A percentile compares a stretch with the other conserved stretches of the same genome.
Evolutionary conservation across 225 moss, liverwort and hornwort species (phyloP).

Genomic region (Bryoerythrophyllum caledonicum): DNA sequence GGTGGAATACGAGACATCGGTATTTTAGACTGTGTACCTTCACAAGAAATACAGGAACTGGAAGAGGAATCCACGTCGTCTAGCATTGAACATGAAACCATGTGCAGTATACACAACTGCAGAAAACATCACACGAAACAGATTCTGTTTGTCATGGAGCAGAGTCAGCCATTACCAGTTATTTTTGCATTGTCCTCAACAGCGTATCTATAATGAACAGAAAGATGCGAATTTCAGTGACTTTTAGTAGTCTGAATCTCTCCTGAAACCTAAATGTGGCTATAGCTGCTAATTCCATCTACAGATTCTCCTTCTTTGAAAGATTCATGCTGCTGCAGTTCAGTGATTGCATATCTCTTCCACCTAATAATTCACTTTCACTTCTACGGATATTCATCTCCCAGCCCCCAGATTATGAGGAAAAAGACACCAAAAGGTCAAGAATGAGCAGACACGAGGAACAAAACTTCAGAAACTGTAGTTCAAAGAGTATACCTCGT

Average conservation of each 20-base stretch:
- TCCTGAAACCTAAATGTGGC: constrained; percentile 10
- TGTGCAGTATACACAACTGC: constrained; percentile 3
- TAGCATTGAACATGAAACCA: not conserved
- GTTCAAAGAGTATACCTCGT: constrained; percentile 8
- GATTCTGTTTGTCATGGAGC: not conserved
- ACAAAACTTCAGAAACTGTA: constrained; percentile 3
- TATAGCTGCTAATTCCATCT: constrained; percentile 12
- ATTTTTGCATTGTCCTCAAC: constrained; percentile 15
- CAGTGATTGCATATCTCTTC: constrained; percentile 13
- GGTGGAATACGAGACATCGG: not conserved
- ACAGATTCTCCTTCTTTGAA: constrained; percentile 6
- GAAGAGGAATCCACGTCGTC: not conserved
- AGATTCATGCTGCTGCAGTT: not conserved
- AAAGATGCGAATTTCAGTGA: not conserved
- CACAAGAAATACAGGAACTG: not conserved
- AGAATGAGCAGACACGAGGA: not conserved
- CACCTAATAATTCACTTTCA: not conserved
- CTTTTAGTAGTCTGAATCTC: constrained; percentile 16
- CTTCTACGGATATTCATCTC: constrained; percentile 5
- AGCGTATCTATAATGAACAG: constrained; percentile 25
- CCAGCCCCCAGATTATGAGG: not conserved
- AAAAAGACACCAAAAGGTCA: not conserved
- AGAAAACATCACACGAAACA: constrained; percentile 9
- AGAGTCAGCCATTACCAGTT: constrained; percentile 1
- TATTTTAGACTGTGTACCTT: not conserved